Evolutionary conservation across 495 filamentous ascomycete species (phyloP).

Genomic region (Cladorrhinum samala): DNA sequence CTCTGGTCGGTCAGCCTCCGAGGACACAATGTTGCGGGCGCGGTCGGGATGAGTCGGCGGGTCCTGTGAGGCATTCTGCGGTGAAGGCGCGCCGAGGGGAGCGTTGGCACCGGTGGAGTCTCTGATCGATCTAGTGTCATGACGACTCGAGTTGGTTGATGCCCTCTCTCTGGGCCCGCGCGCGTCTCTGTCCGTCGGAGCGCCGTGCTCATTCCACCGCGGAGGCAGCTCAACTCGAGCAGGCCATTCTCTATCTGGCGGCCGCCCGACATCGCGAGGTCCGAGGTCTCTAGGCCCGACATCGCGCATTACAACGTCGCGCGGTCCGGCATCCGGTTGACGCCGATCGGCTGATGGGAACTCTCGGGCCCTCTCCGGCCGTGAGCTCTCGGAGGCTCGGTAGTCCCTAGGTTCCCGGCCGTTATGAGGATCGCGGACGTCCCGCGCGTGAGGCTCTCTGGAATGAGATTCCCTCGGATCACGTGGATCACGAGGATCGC

Average conservation of each 20-base stretch:
- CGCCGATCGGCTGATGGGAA: constrained; percentile 22
- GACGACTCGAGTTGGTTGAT: constrained; percentile 21
- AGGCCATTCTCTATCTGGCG: constrained; percentile 28
- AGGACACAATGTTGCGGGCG: constrained; percentile 27
- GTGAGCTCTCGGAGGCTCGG: constrained; percentile 21
- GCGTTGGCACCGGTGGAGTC: constrained; percentile 25
- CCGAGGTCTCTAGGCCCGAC: too few species aligned
- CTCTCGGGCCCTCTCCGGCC: constrained; percentile 26
- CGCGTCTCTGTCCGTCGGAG: constrained; percentile 29
- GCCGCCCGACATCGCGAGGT: constrained; percentile 26
- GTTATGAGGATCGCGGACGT: constrained; percentile 29
- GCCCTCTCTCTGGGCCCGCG: constrained; percentile 32
- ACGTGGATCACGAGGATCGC: neutral
- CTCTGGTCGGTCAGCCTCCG: constrained; percentile 32
- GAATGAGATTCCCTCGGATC: constrained; percentile 3
- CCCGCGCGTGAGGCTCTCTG: constrained; percentile 15
- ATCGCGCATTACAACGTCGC: constrained; percentile 24
- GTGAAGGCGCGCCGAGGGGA: constrained; percentile 22
- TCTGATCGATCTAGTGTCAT: constrained; percentile 29
- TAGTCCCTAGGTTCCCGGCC: constrained; percentile 32
- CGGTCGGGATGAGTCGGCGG: constrained; percentile 41
- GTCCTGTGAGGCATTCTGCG: constrained; percentile 32
- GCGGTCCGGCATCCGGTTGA: constrained; percentile 17
- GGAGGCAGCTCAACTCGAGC: constrained; percentile 28
- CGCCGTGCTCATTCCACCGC: constrained; percentile 24